These are phyloP conservation scores for Passalora sequoiae DNA, from an alignment of 2,329 filamentous ascomycete species.

Conservation along the genomic window DNA sequence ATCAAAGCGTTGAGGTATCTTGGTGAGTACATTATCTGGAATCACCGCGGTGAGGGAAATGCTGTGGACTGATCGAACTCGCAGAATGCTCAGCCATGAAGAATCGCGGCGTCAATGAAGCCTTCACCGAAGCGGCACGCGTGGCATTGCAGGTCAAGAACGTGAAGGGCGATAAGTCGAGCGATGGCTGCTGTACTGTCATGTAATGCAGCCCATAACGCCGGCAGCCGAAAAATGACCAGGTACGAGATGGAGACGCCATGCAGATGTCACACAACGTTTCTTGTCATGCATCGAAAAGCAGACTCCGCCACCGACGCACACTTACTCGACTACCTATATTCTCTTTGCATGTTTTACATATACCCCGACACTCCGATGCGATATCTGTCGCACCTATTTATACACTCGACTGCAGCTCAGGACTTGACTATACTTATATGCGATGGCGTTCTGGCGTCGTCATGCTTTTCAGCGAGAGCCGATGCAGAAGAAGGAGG, in stretches of 20 bases:
- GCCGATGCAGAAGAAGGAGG: not conserved
- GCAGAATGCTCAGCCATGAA: conserved; percentile 95
- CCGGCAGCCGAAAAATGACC: no score
- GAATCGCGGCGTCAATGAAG: conserved; percentile 96
- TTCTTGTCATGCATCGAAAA: no score
- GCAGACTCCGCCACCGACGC: conserved; percentile 1
- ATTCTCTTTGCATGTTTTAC: not conserved
- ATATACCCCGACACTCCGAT: not conserved
- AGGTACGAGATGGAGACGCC: no score
- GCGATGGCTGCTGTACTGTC: conserved; percentile 15
- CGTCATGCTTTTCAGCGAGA: not conserved
- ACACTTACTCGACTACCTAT: not conserved
- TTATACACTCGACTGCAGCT: not conserved
- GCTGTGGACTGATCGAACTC: no score
- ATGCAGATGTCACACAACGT: no score
- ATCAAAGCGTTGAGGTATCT: conserved; percentile 92
- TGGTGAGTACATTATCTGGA: conserved; percentile 47
- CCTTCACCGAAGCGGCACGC: conserved; percentile 93
- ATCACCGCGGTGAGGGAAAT: no score
- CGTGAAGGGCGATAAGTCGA: conserved; percentile 42
- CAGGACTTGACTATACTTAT: not conserved
- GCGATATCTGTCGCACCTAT: no score
- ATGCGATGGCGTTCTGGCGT: conserved; percentile 1
- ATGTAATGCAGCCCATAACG: conserved; percentile 17
- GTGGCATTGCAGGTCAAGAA: conserved; percentile 67